Conservation (phyloP, 2,329 filamentous ascomycete genomes). For the Knoxdaviesia proteae region DNA sequence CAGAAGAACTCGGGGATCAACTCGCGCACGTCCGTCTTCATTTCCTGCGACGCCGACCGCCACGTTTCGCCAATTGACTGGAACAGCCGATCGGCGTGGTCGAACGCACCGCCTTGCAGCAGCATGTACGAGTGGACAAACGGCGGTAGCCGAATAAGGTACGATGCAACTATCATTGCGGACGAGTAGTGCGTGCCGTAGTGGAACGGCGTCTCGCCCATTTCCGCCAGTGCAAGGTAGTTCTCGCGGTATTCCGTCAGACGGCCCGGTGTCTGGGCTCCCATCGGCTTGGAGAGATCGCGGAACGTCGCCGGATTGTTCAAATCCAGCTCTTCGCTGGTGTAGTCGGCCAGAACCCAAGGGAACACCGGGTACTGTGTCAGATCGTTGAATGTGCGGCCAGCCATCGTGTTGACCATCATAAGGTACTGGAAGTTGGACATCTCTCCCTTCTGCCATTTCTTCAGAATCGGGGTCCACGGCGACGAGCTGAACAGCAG, state of each 20-base stretch:
- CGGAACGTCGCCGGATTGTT: slow-evolving; percentile 69
- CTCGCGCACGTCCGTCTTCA: slow-evolving; percentile 86
- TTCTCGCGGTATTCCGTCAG: slow-evolving; percentile 65
- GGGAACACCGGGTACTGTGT: slow-evolving; percentile 97
- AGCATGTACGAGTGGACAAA: slow-evolving; percentile 92
- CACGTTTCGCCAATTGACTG: slow-evolving; percentile 83
- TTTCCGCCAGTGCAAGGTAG: slow-evolving; percentile 75
- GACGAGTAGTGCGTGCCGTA: slow-evolving; percentile 98
- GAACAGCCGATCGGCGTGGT: slow-evolving; percentile 88
- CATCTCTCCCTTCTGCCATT: slow-evolving; percentile 84
- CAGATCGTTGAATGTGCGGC: slow-evolving; percentile 89
- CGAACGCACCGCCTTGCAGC: slow-evolving; percentile 86
- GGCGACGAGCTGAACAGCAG: slow-evolving; percentile 77
- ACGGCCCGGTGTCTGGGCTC: slow-evolving; percentile 59
- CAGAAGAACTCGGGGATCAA: slow-evolving; percentile 96
- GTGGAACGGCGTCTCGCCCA: slow-evolving; percentile 84
- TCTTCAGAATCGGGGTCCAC: slow-evolving; percentile 66
- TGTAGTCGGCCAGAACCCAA: slow-evolving; percentile 92
- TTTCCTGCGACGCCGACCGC: slow-evolving; percentile 72
- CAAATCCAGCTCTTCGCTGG: slow-evolving; percentile 77
- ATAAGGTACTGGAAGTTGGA: slow-evolving; percentile 98
- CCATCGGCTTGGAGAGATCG: slow-evolving; percentile 90
- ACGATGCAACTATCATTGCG: slow-evolving; percentile 95
- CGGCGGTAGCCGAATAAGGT: slow-evolving; percentile 81
- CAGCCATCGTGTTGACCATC: slow-evolving; percentile 95